phyloP scores from a whole-genome alignment of 345 rosid genomes.

The Laguncularia racemosa region DNA sequence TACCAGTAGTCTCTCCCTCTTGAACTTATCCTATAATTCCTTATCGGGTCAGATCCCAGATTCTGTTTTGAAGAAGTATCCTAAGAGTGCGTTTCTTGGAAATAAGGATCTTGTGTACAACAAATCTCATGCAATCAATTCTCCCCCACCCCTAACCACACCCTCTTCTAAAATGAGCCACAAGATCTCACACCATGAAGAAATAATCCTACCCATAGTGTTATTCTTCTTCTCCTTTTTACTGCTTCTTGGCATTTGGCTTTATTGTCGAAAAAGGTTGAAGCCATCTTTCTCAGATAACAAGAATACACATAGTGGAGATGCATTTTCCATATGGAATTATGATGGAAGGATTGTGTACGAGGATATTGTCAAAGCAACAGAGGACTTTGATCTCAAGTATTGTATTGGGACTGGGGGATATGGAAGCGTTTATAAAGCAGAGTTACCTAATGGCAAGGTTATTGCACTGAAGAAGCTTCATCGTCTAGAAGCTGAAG shows the following conservation, averaged over 20 bases:
- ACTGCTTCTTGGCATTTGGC: not conserved
- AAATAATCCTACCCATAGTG: not conserved
- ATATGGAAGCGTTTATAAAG: slow-evolving; percentile 21
- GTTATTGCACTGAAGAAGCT: slow-evolving; percentile 18
- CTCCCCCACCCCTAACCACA: no score
- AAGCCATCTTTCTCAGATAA: not conserved
- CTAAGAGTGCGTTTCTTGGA: no score
- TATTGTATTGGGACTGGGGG: slow-evolving; percentile 26
- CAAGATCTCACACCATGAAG: no score
- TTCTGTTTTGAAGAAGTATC: no score
- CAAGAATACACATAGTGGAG: not conserved
- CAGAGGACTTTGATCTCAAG: slow-evolving; percentile 11
- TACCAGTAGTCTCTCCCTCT: no score
- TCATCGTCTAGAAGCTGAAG: not conserved
- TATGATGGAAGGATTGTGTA: slow-evolving; percentile 18
- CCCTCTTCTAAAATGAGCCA: no score
- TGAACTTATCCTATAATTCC: no score
- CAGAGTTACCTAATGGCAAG: slow-evolving; percentile 2
- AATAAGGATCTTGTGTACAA: no score
- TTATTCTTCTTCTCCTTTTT: not conserved
- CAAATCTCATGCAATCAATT: no score
- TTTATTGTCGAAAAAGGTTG: not conserved
- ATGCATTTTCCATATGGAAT: slow-evolving; percentile 3
- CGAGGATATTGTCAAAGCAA: slow-evolving; percentile 14
- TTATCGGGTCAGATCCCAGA: no score